Evolutionary conservation across 257 asterid species (phyloP).

Genomic region (Lycium barbarum): DNA sequence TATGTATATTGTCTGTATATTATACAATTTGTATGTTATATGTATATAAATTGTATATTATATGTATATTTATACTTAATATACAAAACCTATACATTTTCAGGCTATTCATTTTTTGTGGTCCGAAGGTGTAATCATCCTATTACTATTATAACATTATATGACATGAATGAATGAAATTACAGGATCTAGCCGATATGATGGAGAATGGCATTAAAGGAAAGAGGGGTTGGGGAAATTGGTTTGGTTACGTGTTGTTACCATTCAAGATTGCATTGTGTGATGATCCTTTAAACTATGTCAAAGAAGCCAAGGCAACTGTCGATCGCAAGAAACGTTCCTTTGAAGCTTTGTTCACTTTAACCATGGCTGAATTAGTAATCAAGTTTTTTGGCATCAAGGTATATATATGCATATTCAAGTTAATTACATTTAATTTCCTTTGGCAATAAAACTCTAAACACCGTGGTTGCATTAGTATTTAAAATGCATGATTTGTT

Average conservation of each 20-base stretch:
- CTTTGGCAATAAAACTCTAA: background rate
- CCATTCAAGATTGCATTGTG: conserved; percentile 27
- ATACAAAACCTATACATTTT: too few species aligned
- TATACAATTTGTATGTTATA: too few species aligned
- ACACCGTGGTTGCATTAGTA: too few species aligned
- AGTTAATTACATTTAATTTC: background rate
- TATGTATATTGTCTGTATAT: too few species aligned
- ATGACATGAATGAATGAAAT: background rate
- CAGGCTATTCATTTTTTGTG: too few species aligned
- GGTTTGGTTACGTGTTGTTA: conserved; percentile 27
- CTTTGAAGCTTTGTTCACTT: conserved; percentile 26
- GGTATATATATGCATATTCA: conserved; percentile 34
- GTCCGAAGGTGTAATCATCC: too few species aligned
- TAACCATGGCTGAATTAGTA: background rate
- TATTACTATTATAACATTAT: too few species aligned
- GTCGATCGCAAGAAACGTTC: conserved; percentile 36
- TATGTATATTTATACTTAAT: too few species aligned
- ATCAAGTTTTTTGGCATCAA: conserved; percentile 28
- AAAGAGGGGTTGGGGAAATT: conserved; percentile 35
- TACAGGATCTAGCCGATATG: conserved; percentile 34
- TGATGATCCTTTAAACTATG: conserved; percentile 34
- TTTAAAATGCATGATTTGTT: too few species aligned
- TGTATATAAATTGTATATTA: too few species aligned
- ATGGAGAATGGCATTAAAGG: conserved; percentile 31
- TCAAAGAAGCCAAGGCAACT: conserved; percentile 30